These are phyloP conservation scores for Candida sp. DNA, from an alignment of 1,139 yeast species.

Conservation along the genomic window DNA sequence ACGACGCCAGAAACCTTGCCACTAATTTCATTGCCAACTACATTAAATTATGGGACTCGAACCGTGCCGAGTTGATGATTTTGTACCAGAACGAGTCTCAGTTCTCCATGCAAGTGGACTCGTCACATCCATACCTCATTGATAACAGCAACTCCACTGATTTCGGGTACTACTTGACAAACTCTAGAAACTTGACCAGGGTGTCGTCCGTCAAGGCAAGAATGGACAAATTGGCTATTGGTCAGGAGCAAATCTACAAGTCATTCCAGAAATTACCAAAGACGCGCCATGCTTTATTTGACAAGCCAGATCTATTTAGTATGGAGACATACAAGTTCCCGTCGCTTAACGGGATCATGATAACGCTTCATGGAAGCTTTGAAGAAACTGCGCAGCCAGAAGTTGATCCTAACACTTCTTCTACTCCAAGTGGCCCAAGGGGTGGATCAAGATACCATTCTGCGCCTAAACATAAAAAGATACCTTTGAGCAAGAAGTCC, in stretches of 20 bases:
- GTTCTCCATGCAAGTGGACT: slow-evolving; percentile 71
- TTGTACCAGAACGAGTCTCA: slow-evolving; percentile 86
- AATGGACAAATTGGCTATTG: slow-evolving; percentile 64
- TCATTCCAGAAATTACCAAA: slow-evolving; percentile 72
- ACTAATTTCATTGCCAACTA: slow-evolving; percentile 79
- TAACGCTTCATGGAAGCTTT: slow-evolving; percentile 84
- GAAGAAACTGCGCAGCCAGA: slow-evolving; percentile 67
- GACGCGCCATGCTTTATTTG: slow-evolving; percentile 70
- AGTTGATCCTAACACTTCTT: slow-evolving; percentile 22
- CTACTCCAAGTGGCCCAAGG: slow-evolving; percentile 25
- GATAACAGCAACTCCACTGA: slow-evolving; percentile 37
- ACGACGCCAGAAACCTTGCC: slow-evolving; percentile 70
- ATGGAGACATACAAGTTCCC: slow-evolving; percentile 81
- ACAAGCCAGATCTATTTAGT: slow-evolving; percentile 68
- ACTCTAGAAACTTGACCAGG: slow-evolving; percentile 78
- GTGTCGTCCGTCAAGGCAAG: slow-evolving; percentile 65
- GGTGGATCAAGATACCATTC: slow-evolving; percentile 30
- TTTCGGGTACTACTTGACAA: slow-evolving; percentile 67
- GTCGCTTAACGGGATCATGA: slow-evolving; percentile 74
- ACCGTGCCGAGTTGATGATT: slow-evolving; percentile 69
- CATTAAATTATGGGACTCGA: slow-evolving; percentile 80
- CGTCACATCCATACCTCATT: slow-evolving; percentile 56
- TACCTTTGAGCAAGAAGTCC: slow-evolving; percentile 64
- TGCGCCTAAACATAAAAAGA: slow-evolving; percentile 34
- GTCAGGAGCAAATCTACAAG: slow-evolving; percentile 68